Evolutionary conservation across 2,329 filamentous ascomycete species (phyloP).

Genomic region (Colletotrichum theobromicola): DNA sequence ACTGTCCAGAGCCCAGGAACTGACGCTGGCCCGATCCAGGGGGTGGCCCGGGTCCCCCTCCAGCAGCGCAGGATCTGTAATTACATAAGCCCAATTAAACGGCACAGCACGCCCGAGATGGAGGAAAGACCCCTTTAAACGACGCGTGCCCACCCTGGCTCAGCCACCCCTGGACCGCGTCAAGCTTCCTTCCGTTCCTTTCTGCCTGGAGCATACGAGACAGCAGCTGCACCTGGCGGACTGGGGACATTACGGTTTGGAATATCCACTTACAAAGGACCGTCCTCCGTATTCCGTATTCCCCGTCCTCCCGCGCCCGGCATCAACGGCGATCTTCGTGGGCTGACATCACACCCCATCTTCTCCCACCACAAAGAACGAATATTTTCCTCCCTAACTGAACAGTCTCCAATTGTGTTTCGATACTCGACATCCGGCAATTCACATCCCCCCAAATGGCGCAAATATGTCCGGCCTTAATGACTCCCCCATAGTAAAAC

Average conservation of each 20-base stretch:
- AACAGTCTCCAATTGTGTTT: neutral
- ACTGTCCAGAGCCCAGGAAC: neutral
- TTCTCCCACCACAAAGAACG: neutral
- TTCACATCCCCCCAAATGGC: constrained; percentile 22
- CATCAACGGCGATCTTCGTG: neutral
- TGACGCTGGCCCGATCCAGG: neutral
- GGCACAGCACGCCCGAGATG: neutral
- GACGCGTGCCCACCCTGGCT: constrained; percentile 1
- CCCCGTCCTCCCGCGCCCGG: neutral
- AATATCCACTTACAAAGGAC: neutral
- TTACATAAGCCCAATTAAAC: constrained; percentile 5
- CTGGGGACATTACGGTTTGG: neutral
- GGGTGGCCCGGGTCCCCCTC: neutral
- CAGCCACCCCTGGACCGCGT: constrained; percentile 15
- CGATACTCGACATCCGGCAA: too few relatives aligned
- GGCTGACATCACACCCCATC: neutral
- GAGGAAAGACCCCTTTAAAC: neutral
- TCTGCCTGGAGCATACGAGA: neutral
- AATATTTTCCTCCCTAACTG: neutral
- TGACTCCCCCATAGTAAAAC: constrained; percentile 46
- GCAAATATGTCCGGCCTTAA: constrained; percentile 47
- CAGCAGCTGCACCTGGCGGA: neutral
- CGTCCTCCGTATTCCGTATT: neutral
- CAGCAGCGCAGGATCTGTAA: neutral
- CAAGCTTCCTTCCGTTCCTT: constrained; percentile 5